These are phyloP conservation scores for Aspergillus thermomutatus DNA, from an alignment of 2,329 filamentous ascomycete genomes.

Conservation along the genomic window DNA sequence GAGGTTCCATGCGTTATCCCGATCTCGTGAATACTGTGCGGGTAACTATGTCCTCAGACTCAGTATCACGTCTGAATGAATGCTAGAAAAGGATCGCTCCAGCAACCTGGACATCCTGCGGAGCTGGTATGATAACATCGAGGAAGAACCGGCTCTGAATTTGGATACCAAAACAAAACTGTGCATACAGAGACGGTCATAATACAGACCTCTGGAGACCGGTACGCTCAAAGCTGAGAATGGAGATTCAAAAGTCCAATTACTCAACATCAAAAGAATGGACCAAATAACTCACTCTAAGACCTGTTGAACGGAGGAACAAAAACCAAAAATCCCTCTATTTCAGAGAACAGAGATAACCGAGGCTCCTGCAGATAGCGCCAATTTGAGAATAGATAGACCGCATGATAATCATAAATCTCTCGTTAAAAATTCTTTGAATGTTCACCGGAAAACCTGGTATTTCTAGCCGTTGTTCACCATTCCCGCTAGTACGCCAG, in stretches of 20 bases:
- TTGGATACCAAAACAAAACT: not conserved
- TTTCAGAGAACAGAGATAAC: not conserved
- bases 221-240: not conserved
- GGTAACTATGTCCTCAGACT: not conserved
- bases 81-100: not conserved
- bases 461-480: slow-evolving; percentile 25
- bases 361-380: not conserved
- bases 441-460: not conserved
- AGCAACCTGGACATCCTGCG: not conserved
- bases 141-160: not conserved
- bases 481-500: slow-evolving; percentile 53
- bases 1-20: not conserved
- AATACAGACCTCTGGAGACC: not conserved
- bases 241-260: not conserved
- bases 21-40: not conserved
- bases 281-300: not conserved
- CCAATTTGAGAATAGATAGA: not conserved
- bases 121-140: not conserved
- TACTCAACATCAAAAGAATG: not conserved
- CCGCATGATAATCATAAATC: not conserved
- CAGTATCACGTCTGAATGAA: not conserved
- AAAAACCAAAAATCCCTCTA: not conserved
- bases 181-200: not conserved
- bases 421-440: not conserved
- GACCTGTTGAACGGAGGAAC: not conserved